Conservation (phyloP, 257 asterid genomes). For the Solanum acaule region DNA sequence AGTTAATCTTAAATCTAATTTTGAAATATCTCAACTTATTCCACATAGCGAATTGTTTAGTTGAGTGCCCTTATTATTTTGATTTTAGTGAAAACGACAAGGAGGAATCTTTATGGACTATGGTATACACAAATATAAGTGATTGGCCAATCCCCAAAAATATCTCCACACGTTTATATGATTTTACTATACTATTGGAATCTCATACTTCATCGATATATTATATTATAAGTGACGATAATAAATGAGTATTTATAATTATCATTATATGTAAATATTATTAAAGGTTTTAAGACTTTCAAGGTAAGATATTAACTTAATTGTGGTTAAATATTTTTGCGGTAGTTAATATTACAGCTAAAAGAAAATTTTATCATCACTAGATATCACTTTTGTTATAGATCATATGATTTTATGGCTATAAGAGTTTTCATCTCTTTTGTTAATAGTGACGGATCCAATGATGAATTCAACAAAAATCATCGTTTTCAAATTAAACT, state of each 20-base stretch:
- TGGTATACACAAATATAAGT: neutral
- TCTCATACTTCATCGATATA: neutral
- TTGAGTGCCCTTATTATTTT: neutral
- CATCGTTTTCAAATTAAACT: neutral
- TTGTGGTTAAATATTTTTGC: too few species aligned
- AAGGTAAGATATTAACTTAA: too few species aligned
- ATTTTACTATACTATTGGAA: neutral
- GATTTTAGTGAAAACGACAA: neutral
- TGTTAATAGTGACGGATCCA: neutral
- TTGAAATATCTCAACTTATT: neutral
- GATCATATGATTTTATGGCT: too few species aligned
- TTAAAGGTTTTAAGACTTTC: too few species aligned
- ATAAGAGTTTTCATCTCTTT: too few species aligned
- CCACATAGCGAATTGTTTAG: accelerated
- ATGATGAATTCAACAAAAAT: neutral
- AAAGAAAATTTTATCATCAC: too few species aligned
- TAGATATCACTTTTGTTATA: too few species aligned
- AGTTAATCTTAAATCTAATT: too few species aligned
- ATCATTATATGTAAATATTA: too few species aligned
- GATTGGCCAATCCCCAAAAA: neutral
- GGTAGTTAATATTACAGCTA: too few species aligned
- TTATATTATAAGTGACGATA: too few species aligned
- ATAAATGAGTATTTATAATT: too few species aligned
- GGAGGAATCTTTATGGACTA: neutral
- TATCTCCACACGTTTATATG: neutral